Percentiles rank a stretch among this genome's conserved stretches.
Conservation (phyloP, 2,329 filamentous ascomycete species). For the Leptographium wingfieldii region DNA sequence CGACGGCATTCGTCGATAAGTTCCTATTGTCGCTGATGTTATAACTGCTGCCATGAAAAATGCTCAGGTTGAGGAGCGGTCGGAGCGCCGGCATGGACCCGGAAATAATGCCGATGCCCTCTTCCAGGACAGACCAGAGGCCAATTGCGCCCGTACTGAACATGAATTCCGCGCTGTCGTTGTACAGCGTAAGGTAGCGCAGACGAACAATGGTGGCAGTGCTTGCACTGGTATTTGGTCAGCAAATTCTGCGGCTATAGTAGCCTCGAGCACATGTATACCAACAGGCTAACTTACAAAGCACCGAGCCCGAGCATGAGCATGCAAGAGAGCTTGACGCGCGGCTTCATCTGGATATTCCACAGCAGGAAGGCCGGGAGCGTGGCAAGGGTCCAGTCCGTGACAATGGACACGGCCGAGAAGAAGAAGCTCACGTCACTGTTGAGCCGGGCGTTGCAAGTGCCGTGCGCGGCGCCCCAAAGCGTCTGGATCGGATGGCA, state of each 20-base stretch:
- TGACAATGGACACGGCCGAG: conserved; percentile 1
- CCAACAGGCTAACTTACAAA: neutral
- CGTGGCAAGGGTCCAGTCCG: conserved; percentile 1
- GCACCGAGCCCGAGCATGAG: conserved; percentile 1
- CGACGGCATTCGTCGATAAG: neutral
- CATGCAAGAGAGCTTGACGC: neutral
- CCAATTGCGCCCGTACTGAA: conserved; percentile 1
- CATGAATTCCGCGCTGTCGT: neutral
- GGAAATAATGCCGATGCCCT: conserved; percentile 1
- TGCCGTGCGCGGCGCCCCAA: conserved; percentile 1
- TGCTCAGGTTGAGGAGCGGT: neutral
- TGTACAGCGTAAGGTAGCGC: neutral
- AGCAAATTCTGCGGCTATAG: neutral
- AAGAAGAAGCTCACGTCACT: conserved; percentile 1
- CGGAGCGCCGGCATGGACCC: conserved; percentile 1
- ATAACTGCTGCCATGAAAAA: neutral
- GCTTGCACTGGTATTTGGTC: neutral
- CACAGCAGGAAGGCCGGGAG: neutral
- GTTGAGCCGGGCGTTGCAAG: neutral
- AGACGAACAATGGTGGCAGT: neutral
- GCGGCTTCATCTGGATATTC: conserved; percentile 1
- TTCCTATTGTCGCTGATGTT: neutral
- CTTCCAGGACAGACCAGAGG: conserved; percentile 1
- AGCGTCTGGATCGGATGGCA: conserved; percentile 1
- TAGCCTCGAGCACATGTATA: neutral